Evolutionary conservation across 345 rosid genomes (phyloP).

Genomic region (Turnera subulata): DNA sequence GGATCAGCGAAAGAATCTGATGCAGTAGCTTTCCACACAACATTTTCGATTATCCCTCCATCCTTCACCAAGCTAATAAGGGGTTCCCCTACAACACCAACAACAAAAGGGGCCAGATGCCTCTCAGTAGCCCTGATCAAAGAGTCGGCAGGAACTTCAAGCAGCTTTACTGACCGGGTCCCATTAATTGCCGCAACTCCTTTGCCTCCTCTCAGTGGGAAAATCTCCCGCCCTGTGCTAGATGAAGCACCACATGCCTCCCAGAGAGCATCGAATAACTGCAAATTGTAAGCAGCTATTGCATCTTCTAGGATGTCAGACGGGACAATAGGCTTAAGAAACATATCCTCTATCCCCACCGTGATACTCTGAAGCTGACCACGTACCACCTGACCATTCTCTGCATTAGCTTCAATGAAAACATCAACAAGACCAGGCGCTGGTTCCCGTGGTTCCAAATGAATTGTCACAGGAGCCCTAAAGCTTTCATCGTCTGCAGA

Average conservation of each 20-base stretch:
- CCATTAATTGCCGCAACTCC: conserved; percentile 71
- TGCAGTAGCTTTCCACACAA: conserved; percentile 48
- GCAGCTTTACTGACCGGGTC: conserved; percentile 83
- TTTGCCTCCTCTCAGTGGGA: conserved; percentile 70
- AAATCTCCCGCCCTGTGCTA: conserved; percentile 73
- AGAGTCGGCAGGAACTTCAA: conserved; percentile 60
- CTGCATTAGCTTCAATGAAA: conserved; percentile 78
- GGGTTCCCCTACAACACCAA: conserved; percentile 66
- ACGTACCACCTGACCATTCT: conserved; percentile 66
- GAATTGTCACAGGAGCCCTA: conserved; percentile 61
- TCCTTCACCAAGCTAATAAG: conserved; percentile 61
- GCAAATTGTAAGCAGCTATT: conserved; percentile 48
- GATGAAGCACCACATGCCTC: conserved; percentile 72
- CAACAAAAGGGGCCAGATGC: conserved; percentile 66
- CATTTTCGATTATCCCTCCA: conserved; percentile 52
- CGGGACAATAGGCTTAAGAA: conserved; percentile 72
- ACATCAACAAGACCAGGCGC: conserved; percentile 88
- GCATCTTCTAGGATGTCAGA: conserved; percentile 44
- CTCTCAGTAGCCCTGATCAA: conserved; percentile 50
- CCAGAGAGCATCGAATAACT: conserved; percentile 78
- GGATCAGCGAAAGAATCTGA: conserved; percentile 34
- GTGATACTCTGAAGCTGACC: conserved; percentile 74
- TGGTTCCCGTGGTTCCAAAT: conserved; percentile 81
- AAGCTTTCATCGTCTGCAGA: conserved; percentile 45
- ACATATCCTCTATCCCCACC: conserved; percentile 92